Percentiles rank a stretch among this genome's conserved stretches.
Conservation (phyloP, 441 rosid genomes). For the Croton laevigatus region DNA sequence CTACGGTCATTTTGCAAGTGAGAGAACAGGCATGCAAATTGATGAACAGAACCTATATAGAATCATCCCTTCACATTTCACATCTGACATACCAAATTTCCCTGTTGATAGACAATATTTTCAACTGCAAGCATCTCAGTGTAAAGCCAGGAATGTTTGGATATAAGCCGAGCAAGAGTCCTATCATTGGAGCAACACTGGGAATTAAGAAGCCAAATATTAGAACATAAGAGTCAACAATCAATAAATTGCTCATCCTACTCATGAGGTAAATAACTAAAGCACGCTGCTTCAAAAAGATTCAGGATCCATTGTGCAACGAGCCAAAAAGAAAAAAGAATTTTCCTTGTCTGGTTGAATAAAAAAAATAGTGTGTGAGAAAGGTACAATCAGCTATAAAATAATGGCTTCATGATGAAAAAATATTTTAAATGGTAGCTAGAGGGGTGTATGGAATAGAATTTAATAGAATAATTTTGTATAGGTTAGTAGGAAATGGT, state of each 20-base stretch:
- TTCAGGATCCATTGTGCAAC: neutral
- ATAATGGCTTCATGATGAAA: no score
- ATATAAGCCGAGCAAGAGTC: slow-evolving; percentile 76
- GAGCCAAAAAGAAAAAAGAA: neutral
- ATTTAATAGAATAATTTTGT: no score
- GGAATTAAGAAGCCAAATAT: slow-evolving; percentile 25
- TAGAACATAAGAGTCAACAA: neutral
- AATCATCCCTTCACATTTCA: neutral
- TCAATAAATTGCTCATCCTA: slow-evolving; percentile 7
- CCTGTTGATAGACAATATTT: slow-evolving; percentile 86
- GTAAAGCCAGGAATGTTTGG: slow-evolving; percentile 95
- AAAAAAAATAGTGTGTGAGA: neutral
- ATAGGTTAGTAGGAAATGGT: no score
- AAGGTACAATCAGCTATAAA: neutral
- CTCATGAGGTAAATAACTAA: neutral
- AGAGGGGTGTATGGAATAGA: no score
- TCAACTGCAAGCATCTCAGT: slow-evolving; percentile 98
- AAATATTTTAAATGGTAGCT: no score
- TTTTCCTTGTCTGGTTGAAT: neutral
- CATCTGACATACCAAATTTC: slow-evolving; percentile 53
- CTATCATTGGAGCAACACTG: slow-evolving; percentile 98
- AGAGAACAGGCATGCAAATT: neutral
- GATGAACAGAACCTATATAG: slow-evolving; percentile 4
- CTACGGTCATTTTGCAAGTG: neutral
- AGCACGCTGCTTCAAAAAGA: neutral